phyloP scores from a whole-genome alignment of 2,329 filamentous ascomycete genomes.

The Cordyceps fumosorosea region DNA sequence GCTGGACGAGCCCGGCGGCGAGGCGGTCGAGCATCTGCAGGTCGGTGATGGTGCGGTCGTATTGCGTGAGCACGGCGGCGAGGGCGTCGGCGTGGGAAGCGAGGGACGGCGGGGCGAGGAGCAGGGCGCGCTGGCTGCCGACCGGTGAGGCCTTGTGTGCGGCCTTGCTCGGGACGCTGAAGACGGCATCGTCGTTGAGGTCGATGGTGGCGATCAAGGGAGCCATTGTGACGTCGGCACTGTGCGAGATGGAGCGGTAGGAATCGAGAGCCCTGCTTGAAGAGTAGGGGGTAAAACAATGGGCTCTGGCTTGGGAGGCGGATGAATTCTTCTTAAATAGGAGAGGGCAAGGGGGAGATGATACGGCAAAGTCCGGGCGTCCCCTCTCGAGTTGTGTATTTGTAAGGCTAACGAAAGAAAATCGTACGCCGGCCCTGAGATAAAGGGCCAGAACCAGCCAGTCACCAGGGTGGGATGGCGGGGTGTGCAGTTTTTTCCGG shows the following conservation, averaged over 20 bases:
- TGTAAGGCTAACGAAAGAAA: constrained; percentile 12
- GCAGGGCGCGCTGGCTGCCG: constrained; percentile 55
- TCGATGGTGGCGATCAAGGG: constrained; percentile 50
- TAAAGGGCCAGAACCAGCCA: not conserved
- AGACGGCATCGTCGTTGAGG: constrained; percentile 46
- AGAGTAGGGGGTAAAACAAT: not conserved
- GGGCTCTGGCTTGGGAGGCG: not conserved
- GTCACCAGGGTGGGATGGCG: constrained; percentile 8
- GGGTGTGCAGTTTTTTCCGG: constrained; percentile 5
- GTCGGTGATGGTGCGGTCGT: constrained; percentile 73
- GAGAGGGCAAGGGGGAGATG: not conserved
- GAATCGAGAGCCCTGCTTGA: not conserved
- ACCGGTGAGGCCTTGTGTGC: constrained; percentile 15
- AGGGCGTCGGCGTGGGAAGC: constrained; percentile 78
- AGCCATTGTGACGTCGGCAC: constrained; percentile 34
- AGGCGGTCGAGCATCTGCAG: constrained; percentile 97
- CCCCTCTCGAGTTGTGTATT: constrained; percentile 9
- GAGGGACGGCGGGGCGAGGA: constrained; percentile 85
- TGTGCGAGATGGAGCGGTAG: not conserved
- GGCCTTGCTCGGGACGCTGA: not conserved
- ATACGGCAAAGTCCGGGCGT: constrained; percentile 1
- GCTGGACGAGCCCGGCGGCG: constrained; percentile 68
- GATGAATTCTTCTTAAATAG: not conserved
- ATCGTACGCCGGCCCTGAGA: not conserved
- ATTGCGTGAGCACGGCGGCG: constrained; percentile 59